Conservation (phyloP, 2,329 filamentous ascomycete species). For the Apiospora hydei region DNA sequence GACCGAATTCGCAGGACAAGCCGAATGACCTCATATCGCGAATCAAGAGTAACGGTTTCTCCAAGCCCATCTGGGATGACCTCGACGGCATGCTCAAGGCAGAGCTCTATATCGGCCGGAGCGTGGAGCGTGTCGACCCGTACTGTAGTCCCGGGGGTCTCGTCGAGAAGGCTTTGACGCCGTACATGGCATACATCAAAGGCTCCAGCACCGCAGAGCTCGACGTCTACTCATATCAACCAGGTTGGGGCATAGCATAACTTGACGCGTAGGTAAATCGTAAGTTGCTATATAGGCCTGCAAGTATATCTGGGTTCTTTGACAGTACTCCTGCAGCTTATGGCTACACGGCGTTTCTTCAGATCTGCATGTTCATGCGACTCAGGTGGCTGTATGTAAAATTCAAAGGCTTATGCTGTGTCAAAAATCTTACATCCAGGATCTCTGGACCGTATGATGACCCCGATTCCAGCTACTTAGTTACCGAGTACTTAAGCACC, state of each 20-base stretch:
- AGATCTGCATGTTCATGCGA: no score
- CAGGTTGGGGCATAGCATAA: not conserved
- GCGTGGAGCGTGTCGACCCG: constrained; percentile 48
- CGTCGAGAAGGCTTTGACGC: constrained; percentile 43
- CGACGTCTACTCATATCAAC: constrained; percentile 36
- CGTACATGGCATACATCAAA: constrained; percentile 42
- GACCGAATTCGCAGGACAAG: no score
- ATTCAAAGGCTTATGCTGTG: not conserved
- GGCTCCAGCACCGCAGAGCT: constrained; percentile 41
- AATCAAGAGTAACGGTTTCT: no score
- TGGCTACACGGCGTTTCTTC: not conserved
- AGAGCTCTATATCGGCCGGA: constrained; percentile 53
- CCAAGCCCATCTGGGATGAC: constrained; percentile 72
- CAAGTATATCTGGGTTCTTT: no score
- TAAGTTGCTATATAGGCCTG: not conserved
- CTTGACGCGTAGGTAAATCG: not conserved
- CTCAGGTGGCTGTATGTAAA: not conserved
- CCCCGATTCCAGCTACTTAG: no score
- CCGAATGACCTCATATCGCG: no score
- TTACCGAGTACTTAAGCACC: not conserved
- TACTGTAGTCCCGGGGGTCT: constrained; percentile 47
- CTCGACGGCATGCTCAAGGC: constrained; percentile 71
- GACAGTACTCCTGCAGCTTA: not conserved
- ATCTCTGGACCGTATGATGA: not conserved
- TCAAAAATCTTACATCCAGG: not conserved